These are phyloP conservation scores for Penicillium dipodomyicola DNA, from an alignment of 495 filamentous ascomycete species.

Conservation along the genomic window DNA sequence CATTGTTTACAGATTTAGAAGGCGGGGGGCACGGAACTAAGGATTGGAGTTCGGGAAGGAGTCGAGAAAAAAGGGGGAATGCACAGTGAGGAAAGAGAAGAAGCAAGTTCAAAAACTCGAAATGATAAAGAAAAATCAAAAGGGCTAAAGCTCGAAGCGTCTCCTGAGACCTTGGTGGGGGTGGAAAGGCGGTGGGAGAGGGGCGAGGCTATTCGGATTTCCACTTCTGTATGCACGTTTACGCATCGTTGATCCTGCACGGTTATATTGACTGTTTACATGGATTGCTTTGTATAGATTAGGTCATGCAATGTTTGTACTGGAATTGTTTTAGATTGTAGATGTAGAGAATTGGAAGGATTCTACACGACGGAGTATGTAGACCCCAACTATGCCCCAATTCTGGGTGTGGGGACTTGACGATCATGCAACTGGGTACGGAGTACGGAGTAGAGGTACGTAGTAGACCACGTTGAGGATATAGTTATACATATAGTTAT, in stretches of 20 bases:
- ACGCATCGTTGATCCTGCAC: constrained; percentile 5
- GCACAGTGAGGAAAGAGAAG: not conserved
- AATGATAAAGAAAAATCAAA: constrained; percentile 13
- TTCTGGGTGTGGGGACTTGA: constrained; percentile 10
- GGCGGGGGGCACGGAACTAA: constrained; percentile 25
- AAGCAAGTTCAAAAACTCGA: not conserved
- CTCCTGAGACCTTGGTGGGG: constrained; percentile 40
- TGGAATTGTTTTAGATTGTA: not conserved
- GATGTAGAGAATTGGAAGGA: not conserved
- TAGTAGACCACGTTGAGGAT: constrained; percentile 2
- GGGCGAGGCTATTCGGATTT: constrained; percentile 34
- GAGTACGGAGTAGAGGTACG: not conserved
- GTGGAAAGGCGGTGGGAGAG: constrained; percentile 50
- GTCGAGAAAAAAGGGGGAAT: not conserved
- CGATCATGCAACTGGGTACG: not conserved
- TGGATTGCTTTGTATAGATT: not conserved
- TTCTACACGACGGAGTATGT: not conserved
- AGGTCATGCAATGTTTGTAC: not conserved
- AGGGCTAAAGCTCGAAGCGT: constrained; percentile 12
- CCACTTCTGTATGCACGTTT: constrained; percentile 7
- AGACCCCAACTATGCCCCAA: not conserved
- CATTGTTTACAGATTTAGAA: constrained; percentile 51
- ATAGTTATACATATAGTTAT: not conserved
- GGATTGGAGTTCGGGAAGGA: not conserved
- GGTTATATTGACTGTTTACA: not conserved